Percentiles rank a stretch among this genome's conserved stretches.
phyloP scores from a whole-genome alignment of 2,329 filamentous ascomycete genomes.

The Zymoseptoria pseudotritici region DNA sequence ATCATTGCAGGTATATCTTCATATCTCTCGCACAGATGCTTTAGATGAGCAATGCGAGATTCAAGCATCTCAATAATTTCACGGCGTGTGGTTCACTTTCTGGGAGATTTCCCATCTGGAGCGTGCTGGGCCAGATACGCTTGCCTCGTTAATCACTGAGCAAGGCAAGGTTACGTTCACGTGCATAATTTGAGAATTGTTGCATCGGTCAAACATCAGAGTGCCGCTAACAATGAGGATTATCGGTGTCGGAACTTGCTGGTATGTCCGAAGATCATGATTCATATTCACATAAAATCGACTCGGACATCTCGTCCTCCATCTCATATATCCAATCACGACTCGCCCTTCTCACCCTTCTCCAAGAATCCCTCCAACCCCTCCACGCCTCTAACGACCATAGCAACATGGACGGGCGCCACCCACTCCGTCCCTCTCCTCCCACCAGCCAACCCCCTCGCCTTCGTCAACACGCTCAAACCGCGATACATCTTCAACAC shows the following conservation, averaged over 20 bases:
- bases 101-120: too few species aligned
- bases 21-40: neutral
- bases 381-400: slow-evolving; percentile 60
- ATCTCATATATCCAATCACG: neutral
- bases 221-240: too few species aligned
- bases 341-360: neutral
- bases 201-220: too few species aligned
- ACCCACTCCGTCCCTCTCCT: slow-evolving; percentile 45
- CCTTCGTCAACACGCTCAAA: slow-evolving; percentile 60
- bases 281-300: neutral
- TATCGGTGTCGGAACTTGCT: neutral
- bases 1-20: neutral
- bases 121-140: too few species aligned
- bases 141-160: too few species aligned
- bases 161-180: neutral
- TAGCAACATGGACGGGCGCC: slow-evolving; percentile 72
- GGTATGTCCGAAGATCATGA: neutral
- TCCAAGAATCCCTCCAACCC: slow-evolving; percentile 41
- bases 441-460: slow-evolving; percentile 53
- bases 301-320: neutral
- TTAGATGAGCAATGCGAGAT: neutral
- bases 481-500: slow-evolving; percentile 62
- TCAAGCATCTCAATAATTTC: neutral
- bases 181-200: too few species aligned
- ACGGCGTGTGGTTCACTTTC: too few species aligned